A percentile compares a stretch with the other conserved stretches of the same genome.
Evolutionary conservation across 73 alveolate genomes (phyloP).

Genomic region (Urostyla sp.): DNA sequence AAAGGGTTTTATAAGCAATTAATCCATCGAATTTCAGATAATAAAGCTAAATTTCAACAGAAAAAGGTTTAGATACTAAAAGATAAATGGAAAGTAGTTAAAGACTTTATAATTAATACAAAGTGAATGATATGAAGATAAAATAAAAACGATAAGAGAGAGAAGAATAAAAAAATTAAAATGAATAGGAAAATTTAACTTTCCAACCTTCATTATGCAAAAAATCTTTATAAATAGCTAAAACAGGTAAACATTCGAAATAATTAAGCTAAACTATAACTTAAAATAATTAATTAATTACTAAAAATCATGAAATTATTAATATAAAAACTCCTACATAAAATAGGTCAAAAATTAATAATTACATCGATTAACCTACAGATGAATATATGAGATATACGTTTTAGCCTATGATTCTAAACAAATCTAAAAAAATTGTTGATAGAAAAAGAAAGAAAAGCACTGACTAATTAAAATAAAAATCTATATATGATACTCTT

Average conservation of each 20-base stretch:
- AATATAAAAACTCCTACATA: too few relatives aligned
- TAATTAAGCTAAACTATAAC: too few relatives aligned
- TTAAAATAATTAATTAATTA: too few relatives aligned
- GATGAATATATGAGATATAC: neutral
- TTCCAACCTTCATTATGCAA: neutral
- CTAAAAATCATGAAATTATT: too few relatives aligned
- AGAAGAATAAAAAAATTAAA: neutral
- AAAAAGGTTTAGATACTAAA: neutral
- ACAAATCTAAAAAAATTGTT: neutral
- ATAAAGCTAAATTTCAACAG: neutral
- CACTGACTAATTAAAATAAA: neutral
- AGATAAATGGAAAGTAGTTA: neutral
- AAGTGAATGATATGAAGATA: neutral
- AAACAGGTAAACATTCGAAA: too few relatives aligned
- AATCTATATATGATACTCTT: neutral
- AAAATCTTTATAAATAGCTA: neutral
- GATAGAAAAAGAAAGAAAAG: constrained; percentile 10
- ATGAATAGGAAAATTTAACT: neutral
- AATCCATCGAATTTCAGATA: neutral
- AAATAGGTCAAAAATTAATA: too few relatives aligned
- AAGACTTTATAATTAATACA: neutral
- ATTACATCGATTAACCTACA: too few relatives aligned
- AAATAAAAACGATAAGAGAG: neutral
- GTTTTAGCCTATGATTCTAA: constrained; percentile 1
- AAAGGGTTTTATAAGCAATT: neutral